phyloP scores from a whole-genome alignment of 129 eudicot genomes.

The Mikania micrantha region DNA sequence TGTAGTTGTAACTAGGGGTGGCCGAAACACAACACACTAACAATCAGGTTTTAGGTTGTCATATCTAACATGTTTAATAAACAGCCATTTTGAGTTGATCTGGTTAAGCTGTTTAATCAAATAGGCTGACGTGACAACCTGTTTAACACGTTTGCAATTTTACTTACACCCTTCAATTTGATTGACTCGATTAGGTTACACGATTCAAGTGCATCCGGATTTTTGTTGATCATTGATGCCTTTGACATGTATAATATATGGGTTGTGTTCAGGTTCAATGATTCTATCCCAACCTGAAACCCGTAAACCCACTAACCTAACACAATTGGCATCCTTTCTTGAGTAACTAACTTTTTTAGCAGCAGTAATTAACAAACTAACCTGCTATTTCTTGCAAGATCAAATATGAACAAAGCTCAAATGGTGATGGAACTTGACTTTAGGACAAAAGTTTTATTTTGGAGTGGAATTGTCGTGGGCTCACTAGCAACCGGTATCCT shows the following conservation, averaged over 20 bases:
- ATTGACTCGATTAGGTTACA: neutral
- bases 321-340: neutral
- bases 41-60: neutral
- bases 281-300: neutral
- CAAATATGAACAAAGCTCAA: slow-evolving; percentile 73
- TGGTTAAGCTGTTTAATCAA: neutral
- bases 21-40: neutral
- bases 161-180: neutral
- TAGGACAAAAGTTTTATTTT: slow-evolving; percentile 49
- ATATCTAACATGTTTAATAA: neutral
- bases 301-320: neutral
- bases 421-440: slow-evolving; percentile 66
- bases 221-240: neutral
- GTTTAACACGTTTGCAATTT: neutral
- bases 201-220: neutral
- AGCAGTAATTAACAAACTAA: neutral
- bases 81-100: neutral
- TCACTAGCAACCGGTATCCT: slow-evolving; percentile 65
- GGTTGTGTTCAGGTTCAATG: neutral
- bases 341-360: neutral
- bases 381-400: slow-evolving; percentile 32
- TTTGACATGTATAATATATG: neutral
- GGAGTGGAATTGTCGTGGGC: slow-evolving; percentile 71
- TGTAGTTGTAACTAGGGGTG: neutral
- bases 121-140: neutral